Evolutionary conservation across 257 asterid genomes (phyloP), one percentile per base, ranked within the genome.

Genomic region (Linderniella brevidens): DNA sequence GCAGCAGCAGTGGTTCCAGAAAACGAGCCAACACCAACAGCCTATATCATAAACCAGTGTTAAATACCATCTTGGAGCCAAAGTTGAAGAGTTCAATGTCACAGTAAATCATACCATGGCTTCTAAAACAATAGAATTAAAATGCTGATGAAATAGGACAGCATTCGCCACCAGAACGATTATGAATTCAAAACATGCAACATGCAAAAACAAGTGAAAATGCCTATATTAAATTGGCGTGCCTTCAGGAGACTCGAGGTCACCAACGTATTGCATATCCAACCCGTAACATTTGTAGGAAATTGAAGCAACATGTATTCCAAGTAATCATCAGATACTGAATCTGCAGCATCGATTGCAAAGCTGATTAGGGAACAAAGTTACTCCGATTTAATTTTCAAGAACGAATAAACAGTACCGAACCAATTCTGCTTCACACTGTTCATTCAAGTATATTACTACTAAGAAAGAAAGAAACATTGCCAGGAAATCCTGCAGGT

Each of bases 161-260:
- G 32, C 32, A 3, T 25, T 25, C 3, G 32, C 32, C 32, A 25
- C 6, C n/a, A 6, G 4, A 25, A 25, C 32, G 32, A 3, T 25
- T 6, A 25, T 25, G 4, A 6, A 6, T 25, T 25, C 32, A 25
- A 2, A 25, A n/a, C n/a, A n/a, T n/a, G n/a, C n/a, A n/a, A n/a
- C n/a, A n/a, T n/a, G n/a, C n/a, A n/a, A n/a, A n/a, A n/a, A n/a
- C n/a, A n/a, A n/a, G n/a, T 25, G 32, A 2, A 25, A 25, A 25
- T 25, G 32, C 32, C 32, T 25, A 25, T 25, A 25, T 64, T 59
- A 72, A n/a, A n/a, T n/a, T n/a, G n/a, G n/a, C 84, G 9, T 76
- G 79, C 98, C 98, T 78, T 81, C 75, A 88, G 59, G 62, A 88
- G 98, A 71, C 87, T 85, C 41, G 98, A 88, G 41, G 96, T 85